These are phyloP conservation scores for Cryphonectria nitschkei DNA, from an alignment of 2,329 filamentous ascomycete genomes.

Conservation along the genomic window DNA sequence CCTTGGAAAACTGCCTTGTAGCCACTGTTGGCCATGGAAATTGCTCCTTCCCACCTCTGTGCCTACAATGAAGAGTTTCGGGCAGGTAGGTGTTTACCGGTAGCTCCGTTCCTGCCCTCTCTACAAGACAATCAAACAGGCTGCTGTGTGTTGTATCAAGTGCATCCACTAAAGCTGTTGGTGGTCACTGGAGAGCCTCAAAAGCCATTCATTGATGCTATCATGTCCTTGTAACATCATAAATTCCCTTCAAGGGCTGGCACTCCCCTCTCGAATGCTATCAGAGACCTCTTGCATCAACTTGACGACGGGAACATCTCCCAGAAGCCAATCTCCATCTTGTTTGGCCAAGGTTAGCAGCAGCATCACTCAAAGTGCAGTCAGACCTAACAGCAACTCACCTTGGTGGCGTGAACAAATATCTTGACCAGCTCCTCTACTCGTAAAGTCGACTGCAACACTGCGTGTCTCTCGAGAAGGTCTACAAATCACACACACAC, in stretches of 20 bases:
- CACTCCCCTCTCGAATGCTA: neutral
- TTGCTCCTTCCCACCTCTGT: neutral
- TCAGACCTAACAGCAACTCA: conserved; percentile 42
- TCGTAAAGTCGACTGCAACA: conserved; percentile 71
- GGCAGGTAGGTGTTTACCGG: neutral
- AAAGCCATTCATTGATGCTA: neutral
- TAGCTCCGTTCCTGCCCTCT: neutral
- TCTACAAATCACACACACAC: conserved; percentile 46
- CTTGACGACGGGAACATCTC: conserved; percentile 54
- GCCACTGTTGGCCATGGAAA: neutral
- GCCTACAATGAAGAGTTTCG: neutral
- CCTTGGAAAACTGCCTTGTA: too few relatives aligned
- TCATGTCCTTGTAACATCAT: neutral
- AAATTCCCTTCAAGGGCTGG: neutral
- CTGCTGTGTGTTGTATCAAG: neutral
- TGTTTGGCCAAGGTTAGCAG: conserved; percentile 28
- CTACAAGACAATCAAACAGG: neutral
- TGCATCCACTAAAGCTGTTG: neutral
- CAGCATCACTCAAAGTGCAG: conserved; percentile 16
- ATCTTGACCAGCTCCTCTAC: conserved; percentile 84
- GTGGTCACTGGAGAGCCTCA: neutral
- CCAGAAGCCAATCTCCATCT: conserved; percentile 79
- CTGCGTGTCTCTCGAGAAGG: conserved; percentile 74
- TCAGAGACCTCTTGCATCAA: conserved; percentile 17
- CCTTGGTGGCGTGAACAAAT: conserved; percentile 85